Evolutionary conservation across 2,329 filamentous ascomycete species (phyloP).

Genomic region (Curvularia lunata): DNA sequence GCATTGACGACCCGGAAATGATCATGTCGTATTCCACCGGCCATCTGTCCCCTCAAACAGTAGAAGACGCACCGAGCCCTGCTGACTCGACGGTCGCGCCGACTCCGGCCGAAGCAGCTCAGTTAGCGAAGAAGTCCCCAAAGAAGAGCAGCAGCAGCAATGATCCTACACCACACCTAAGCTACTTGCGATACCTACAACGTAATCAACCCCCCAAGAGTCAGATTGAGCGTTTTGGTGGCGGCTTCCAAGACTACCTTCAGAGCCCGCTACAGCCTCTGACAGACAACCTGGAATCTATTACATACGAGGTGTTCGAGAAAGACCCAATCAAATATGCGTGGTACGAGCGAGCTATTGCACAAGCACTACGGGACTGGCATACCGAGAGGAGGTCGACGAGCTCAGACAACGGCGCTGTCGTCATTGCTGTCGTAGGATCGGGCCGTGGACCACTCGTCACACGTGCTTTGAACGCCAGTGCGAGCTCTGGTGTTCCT

Average conservation of each 20-base stretch:
- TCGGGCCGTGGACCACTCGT: constrained; percentile 93
- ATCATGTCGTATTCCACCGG: constrained; percentile 47
- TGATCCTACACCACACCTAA: constrained; percentile 70
- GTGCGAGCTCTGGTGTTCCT: constrained; percentile 73
- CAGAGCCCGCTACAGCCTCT: constrained; percentile 94
- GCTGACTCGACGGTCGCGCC: constrained; percentile 55
- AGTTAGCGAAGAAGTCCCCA: constrained; percentile 40
- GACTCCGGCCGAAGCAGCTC: constrained; percentile 71
- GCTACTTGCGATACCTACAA: constrained; percentile 85
- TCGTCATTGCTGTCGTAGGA: constrained; percentile 90
- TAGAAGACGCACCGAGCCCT: constrained; percentile 45
- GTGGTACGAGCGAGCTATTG: constrained; percentile 88
- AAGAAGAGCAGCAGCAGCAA: constrained; percentile 56
- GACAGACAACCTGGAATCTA: constrained; percentile 94
- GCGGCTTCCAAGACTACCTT: constrained; percentile 88
- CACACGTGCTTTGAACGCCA: constrained; percentile 82
- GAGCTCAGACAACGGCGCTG: constrained; percentile 70
- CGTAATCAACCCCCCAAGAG: constrained; percentile 73
- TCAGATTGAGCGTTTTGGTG: constrained; percentile 69
- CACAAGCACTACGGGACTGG: constrained; percentile 83
- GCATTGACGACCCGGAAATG: constrained; percentile 51
- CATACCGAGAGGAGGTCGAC: constrained; percentile 72
- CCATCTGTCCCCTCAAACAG: constrained; percentile 53
- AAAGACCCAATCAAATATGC: constrained; percentile 98
- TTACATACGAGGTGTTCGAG: constrained; percentile 98